Evolutionary conservation across 2,329 filamentous ascomycete genomes (phyloP).

Genomic region (Ophiostoma novo-ulmi): DNA sequence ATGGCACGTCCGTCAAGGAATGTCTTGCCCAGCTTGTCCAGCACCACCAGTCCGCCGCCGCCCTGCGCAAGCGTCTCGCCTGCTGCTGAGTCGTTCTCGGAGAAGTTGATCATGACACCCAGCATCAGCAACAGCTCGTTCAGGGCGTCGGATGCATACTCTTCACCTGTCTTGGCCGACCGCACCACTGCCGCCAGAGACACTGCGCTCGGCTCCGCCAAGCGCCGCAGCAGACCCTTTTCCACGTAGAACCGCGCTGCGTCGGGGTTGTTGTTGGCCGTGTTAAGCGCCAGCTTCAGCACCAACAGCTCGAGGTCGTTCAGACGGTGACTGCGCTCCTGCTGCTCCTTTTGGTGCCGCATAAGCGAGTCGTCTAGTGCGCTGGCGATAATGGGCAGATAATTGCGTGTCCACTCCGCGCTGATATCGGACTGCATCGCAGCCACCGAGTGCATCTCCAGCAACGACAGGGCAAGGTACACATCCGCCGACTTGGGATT

Average conservation of each 20-base stretch:
- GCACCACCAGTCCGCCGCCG: constrained; percentile 38
- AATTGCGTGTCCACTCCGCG: constrained; percentile 44
- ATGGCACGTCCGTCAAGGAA: constrained; percentile 64
- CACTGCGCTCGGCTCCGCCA: constrained; percentile 48
- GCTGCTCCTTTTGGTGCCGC: constrained; percentile 29
- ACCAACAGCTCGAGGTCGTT: constrained; percentile 45
- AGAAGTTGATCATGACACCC: constrained; percentile 80
- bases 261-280: constrained; percentile 72
- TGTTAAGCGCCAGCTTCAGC: constrained; percentile 72
- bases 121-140: constrained; percentile 73
- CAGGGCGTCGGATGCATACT: constrained; percentile 49
- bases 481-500: constrained; percentile 39
- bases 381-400: constrained; percentile 49
- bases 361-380: constrained; percentile 38
- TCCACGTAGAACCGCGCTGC: constrained; percentile 66
- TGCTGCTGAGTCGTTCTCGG: constrained; percentile 67
- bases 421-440: constrained; percentile 42
- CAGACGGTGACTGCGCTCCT: constrained; percentile 28
- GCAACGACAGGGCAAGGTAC: constrained; percentile 42
- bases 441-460: constrained; percentile 51
- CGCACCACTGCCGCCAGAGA: constrained; percentile 47
- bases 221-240: constrained; percentile 47
- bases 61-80: constrained; percentile 42
- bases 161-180: constrained; percentile 43
- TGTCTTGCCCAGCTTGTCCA: constrained; percentile 53